A percentile compares a stretch with the other conserved stretches of the same genome.
These are phyloP conservation scores for Penstemon barbatus DNA, from an alignment of 257 asterid genomes.

Conservation along the genomic window DNA sequence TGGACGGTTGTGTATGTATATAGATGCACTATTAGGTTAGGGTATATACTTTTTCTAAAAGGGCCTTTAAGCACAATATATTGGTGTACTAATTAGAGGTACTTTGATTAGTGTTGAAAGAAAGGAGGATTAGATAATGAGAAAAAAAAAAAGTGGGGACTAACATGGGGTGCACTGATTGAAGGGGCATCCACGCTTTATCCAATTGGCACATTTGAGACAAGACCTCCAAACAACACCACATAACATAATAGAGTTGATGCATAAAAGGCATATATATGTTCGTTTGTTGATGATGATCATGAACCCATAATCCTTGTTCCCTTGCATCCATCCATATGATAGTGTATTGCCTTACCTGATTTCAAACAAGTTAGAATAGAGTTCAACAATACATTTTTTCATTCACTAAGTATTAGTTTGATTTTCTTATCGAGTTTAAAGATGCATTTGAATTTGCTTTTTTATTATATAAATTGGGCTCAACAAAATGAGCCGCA, in stretches of 20 bases:
- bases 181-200: neutral
- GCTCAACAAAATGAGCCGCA: no score
- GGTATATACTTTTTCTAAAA: no score
- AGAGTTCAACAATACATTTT: no score
- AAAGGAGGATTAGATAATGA: neutral
- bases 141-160: no score
- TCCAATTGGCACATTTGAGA: slow-evolving; percentile 22
- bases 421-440: no score
- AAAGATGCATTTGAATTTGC: no score
- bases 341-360: no score
- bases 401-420: no score
- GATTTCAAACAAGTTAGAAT: no score
- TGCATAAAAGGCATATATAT: neutral
- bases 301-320: slow-evolving; percentile 4
- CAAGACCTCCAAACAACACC: slow-evolving; percentile 24
- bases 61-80: neutral
- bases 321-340: neutral
- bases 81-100: neutral
- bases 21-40: no score
- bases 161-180: slow-evolving; percentile 3
- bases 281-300: neutral
- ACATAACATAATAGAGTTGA: neutral
- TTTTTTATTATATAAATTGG: no score
- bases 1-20: no score
- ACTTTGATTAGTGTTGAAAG: slow-evolving; percentile 4